Base-by-base conservation (phyloP, 257 asterid species). In the Solanum corneliomulleri region DNA sequence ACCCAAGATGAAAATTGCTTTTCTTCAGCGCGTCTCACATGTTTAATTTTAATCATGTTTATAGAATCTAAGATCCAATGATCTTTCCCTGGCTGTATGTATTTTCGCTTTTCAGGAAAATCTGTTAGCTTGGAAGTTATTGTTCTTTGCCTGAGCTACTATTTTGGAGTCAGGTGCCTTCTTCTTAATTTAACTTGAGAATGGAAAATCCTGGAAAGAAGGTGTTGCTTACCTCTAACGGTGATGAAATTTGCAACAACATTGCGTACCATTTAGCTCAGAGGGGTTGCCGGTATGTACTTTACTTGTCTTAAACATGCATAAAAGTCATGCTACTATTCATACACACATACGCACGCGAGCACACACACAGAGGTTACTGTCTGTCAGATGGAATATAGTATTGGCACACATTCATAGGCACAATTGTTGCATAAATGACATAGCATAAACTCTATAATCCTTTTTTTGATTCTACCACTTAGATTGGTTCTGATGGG, bases 171-270 rank as follows among this genome's bases (percentile, higher is more conserved):
- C 4, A 44, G 62, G 45, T 47, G 85, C 18, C 25, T 16, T 80
- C 60, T 29, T 70, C 74, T 35, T 86, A 27, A 14, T 33, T 71
- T 47, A 23, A 15, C 82, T 52, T 37, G 37, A 25, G 76, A 25
- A 94, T 92, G 95, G 94, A 85, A 44, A 88, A 83, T 78, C 88
- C 91, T 41, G 91, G 90, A 21, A 96, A 95, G 93, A 94, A 89
- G 78, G 98, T 96, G 85, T 86, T 95, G 91, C 96, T 96, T n/a
- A 93, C 98, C 86, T 95, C 98, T 88, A 92, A 87, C 85, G 98
- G 95, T 87, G 99, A 96, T 70, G 91, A 92, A 74, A 90, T 96
- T 31, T 96, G 98, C 77, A 82, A 90, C 86, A 92, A 90, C 91
- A 91, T 96, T 78, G 95, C 98, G 82, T 93, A 89, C 89, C 96